Evolutionary conservation across 768 basidiomycete genomes (phyloP), one percentile per base, ranked within the genome.

Genomic region (Solioccasus polychromus): DNA sequence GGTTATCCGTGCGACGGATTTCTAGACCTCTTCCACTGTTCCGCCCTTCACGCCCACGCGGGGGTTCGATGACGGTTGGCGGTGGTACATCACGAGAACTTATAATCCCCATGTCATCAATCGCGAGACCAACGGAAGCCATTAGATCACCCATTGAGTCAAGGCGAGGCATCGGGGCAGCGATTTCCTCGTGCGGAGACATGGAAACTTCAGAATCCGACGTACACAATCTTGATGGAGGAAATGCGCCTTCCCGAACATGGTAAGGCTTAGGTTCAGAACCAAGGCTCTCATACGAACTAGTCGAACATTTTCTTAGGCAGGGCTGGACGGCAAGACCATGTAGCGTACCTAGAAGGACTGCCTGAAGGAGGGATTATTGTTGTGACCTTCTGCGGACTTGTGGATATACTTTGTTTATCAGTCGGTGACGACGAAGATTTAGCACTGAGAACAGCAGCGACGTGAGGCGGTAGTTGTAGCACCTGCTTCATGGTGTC

Each of bases 171-270:
- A 60, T 42, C 30, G 57, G 44, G 37, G 50, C 39, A 28, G 46
- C 35, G 40, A 47, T 50, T 26, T 54, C 59, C 38, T 51, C 50
- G 34, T 43, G 54, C 20, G 55, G 57, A 42, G 54, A 47, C n/a
- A 32, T 5, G 17, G 32, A 24, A 12, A 42, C 32, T 12, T 49
- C 53, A 26, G 60, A 58, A 34, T 61, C 60, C 18, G 57, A 49
- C 39, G 56, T 55, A 60, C 48, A 58, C 53, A 62, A 41, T 42
- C 65, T 61, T 32, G 72, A 78, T 0, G 78, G 78, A 39, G 79
- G 69, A 56, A 83, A 84, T 6, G 85, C 87, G 43, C 82, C 84
- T 71, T 89, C 85, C 32, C 86, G 67, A 25, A 62, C 48, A 45
- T 74, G 73, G 37, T 58, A 51, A 36, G 61, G 40, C n/a, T 37